Evolutionary conservation across 1,139 yeast genomes (phyloP), one percentile per base, ranked within the genome.

Genomic region (Candida labiduridarum): DNA sequence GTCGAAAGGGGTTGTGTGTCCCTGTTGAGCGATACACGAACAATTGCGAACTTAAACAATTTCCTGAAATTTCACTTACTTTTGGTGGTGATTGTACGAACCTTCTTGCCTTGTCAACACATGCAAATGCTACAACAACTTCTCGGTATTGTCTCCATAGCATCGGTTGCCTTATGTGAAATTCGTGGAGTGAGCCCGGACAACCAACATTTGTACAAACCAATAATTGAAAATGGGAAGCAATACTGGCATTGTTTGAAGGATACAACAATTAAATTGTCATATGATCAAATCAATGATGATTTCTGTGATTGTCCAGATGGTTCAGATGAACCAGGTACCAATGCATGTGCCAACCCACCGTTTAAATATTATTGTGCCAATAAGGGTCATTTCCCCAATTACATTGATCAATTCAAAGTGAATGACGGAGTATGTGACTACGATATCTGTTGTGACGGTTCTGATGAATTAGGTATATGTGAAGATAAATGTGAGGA

Each of bases 251-350:
- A 73, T 9, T 92, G 98, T 69, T 65, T 92, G 40, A 65, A 71
- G 25, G 79, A 87, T 61, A 85, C 95, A 0, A 78, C 83, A 15
- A 80, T 90, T 5, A 74, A 72, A 16, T 68, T 92, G 29, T 72
- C 84, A 29, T 76, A 74, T 47, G 74, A 74, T 42, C 89, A 85
- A 61, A 79, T 94, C 57, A 92, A 94, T 63, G 98, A 94, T 64
- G 87, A 91, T 60, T 85, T 80, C 61, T 92, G 98, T 67, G 99
- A 94, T 64, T 94, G 99, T 71, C 97, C 98, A 0, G 99, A 94
- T 68, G 99, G 99, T 0, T 85, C 95, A 2, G 99, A 94, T 67
- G 99, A 94, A 65, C 97, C 98, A 0, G 97, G 97, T 0, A 94
- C 98, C 0, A 76, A 87, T 48, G 97, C 97, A 0, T 94, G 98